Percentiles rank a stretch among this genome's conserved stretches.
These are phyloP conservation scores for Cutaneotrichosporon dermatis DNA, from an alignment of 1,284 basidiomycete species.

Conservation along the genomic window DNA sequence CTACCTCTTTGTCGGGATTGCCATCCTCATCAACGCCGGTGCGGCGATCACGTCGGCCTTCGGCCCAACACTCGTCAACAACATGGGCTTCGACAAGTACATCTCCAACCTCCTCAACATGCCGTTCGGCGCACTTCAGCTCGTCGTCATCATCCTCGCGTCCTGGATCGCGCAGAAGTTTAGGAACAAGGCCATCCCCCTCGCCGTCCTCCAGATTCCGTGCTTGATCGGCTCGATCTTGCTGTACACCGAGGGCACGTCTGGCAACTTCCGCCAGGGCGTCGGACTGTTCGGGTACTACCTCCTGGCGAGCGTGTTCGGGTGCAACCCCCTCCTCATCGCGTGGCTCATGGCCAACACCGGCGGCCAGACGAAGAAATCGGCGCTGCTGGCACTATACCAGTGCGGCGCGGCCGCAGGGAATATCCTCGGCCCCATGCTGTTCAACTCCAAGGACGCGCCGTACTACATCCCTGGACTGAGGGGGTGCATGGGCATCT, in stretches of 20 bases:
- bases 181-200: conserved; percentile 37
- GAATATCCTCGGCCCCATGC: conserved; percentile 38
- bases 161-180: conserved; percentile 37
- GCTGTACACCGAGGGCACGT: conserved; percentile 25
- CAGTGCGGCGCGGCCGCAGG: conserved; percentile 28
- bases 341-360: conserved; percentile 50
- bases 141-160: conserved; percentile 33
- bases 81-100: conserved; percentile 24
- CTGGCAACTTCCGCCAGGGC: conserved; percentile 22
- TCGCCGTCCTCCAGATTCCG: conserved; percentile 36
- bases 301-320: conserved; percentile 48
- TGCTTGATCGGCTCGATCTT: conserved; percentile 42
- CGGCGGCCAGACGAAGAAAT: conserved; percentile 50
- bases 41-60: conserved; percentile 41
- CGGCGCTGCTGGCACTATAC: conserved; percentile 34
- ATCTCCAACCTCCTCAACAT: conserved; percentile 47
- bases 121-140: conserved; percentile 46
- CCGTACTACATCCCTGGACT: conserved; percentile 28
- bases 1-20: conserved; percentile 42
- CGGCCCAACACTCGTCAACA: conserved; percentile 27
- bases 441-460: conserved; percentile 42
- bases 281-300: conserved; percentile 48
- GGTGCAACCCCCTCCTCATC: conserved; percentile 46
- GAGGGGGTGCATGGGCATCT: conserved; percentile 8
- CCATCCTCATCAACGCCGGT: conserved; percentile 41